Conservation (phyloP, 176 grass and related monocot species). For the Cenchrus americanus region DNA sequence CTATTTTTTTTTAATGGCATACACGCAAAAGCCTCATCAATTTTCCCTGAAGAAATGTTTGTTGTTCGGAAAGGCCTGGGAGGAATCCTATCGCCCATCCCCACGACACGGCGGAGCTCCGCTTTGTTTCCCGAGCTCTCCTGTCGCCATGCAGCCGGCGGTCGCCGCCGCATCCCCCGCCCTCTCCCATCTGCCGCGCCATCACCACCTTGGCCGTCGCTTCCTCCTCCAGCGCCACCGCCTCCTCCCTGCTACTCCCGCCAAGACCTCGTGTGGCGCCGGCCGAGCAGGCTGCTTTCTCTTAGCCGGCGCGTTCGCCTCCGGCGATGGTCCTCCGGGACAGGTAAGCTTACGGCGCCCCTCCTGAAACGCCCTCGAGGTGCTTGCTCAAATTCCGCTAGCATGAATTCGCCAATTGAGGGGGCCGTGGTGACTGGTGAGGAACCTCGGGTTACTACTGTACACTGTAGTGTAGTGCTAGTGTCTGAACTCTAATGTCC, state of each 20-base stretch:
- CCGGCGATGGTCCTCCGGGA: constrained; percentile 19
- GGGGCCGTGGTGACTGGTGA: background rate
- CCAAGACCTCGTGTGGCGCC: background rate
- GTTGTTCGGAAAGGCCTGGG: background rate
- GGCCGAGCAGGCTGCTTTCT: background rate
- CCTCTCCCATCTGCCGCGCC: background rate
- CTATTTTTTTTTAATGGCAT: too few relatives aligned
- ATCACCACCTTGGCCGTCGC: background rate
- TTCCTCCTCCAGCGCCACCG: background rate
- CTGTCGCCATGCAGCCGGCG: constrained; percentile 38
- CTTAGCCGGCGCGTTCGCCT: constrained; percentile 32
- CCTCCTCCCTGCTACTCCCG: background rate
- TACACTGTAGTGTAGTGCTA: background rate
- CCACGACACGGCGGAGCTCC: background rate
- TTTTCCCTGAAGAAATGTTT: background rate
- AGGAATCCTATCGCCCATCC: constrained; percentile 13
- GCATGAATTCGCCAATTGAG: background rate
- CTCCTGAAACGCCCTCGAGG: background rate
- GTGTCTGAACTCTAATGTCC: background rate
- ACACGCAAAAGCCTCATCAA: too few relatives aligned
- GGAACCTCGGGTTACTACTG: background rate
- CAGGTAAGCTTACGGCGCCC: constrained; percentile 21
- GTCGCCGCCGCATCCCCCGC: constrained; percentile 26
- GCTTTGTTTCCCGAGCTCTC: background rate
- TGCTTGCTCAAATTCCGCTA: background rate